A percentile compares a stretch with the other conserved stretches of the same genome.
These are phyloP conservation scores for Grifola frondosa DNA, from an alignment of 1,284 basidiomycete genomes.

Conservation along the genomic window DNA sequence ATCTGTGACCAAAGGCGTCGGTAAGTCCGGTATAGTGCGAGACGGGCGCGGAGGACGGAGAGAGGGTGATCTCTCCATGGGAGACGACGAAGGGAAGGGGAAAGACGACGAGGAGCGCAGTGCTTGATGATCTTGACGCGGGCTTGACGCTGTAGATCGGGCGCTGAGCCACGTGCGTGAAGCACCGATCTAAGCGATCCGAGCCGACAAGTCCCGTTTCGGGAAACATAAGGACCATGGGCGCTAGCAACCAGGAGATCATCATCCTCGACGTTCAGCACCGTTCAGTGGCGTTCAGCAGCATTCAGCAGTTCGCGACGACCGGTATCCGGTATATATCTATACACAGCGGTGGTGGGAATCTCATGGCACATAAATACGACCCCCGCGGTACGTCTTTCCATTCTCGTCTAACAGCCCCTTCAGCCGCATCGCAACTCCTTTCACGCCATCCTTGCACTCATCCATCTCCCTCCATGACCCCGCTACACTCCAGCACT, in stretches of 20 bases:
- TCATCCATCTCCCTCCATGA: constrained; percentile 66
- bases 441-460: constrained; percentile 56
- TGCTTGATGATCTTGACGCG: neutral
- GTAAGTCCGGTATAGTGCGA: constrained; percentile 16
- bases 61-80: constrained; percentile 16
- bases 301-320: too few species aligned
- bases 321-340: too few species aligned
- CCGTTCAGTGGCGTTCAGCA: too few species aligned
- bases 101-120: constrained; percentile 7
- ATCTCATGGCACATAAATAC: constrained; percentile 60
- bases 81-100: constrained; percentile 13
- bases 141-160: too few species aligned
- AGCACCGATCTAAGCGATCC: too few species aligned
- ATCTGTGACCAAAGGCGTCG: constrained; percentile 12
- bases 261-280: too few species aligned
- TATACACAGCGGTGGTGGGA: too few species aligned
- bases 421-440: constrained; percentile 61
- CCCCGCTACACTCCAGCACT: constrained; percentile 74
- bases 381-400: constrained; percentile 62
- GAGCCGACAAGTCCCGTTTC: too few species aligned
- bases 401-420: constrained; percentile 64
- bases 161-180: too few species aligned
- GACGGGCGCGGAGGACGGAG: constrained; percentile 20
- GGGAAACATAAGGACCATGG: too few species aligned
- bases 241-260: too few species aligned